Evolutionary conservation across 257 asterid genomes (phyloP).

Genomic region (Rhazya stricta): DNA sequence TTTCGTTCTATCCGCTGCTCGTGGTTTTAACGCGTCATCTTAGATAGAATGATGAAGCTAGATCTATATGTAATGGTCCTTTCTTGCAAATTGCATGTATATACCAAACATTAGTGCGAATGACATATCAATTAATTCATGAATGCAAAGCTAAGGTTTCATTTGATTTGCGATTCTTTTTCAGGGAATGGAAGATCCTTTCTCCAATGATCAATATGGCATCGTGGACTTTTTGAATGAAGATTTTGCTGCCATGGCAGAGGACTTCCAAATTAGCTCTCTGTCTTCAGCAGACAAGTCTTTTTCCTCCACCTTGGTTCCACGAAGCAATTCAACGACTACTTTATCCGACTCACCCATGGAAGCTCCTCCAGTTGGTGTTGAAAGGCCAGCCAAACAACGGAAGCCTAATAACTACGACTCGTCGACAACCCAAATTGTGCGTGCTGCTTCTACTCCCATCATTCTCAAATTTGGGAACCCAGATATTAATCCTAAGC

Average conservation of each 20-base stretch:
- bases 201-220: conserved; percentile 9
- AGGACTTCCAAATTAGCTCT: conserved; percentile 1
- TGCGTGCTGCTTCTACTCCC: conserved; percentile 7
- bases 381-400: conserved; percentile 1
- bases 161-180: background rate
- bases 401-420: background rate
- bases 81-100: too few species aligned
- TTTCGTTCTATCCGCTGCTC: too few species aligned
- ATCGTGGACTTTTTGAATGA: conserved; percentile 16
- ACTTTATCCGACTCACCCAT: background rate
- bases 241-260: conserved; percentile 2
- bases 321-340: conserved; percentile 2
- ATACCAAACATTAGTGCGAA: too few species aligned
- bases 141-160: too few species aligned
- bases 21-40: too few species aligned
- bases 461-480: conserved; percentile 22
- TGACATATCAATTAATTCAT: too few species aligned
- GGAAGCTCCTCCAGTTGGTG: background rate
- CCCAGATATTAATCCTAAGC: conserved; percentile 9
- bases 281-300: conserved; percentile 1
- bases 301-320: background rate
- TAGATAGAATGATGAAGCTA: too few species aligned
- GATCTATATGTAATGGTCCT: too few species aligned
- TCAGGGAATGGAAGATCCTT: conserved; percentile 22
- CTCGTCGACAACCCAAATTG: background rate